Evolutionary conservation across 2,329 filamentous ascomycete species (phyloP).

Genomic region (Xylariaceae sp.): DNA sequence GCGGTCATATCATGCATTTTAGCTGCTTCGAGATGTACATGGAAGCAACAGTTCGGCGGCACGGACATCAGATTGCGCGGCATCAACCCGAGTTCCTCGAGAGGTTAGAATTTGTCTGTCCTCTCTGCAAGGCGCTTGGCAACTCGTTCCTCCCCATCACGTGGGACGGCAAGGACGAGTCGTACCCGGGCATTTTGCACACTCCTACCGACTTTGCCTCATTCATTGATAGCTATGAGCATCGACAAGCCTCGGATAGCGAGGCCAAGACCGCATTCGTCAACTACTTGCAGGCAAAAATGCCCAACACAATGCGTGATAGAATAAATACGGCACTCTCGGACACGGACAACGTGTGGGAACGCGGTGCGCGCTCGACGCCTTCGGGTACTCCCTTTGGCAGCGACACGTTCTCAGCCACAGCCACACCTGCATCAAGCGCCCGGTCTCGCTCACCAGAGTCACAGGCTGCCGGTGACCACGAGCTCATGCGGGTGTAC

Average conservation of each 20-base stretch:
- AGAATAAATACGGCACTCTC: slow-evolving; percentile 25
- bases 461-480: slow-evolving; percentile 29
- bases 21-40: slow-evolving; percentile 91
- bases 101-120: slow-evolving; percentile 87
- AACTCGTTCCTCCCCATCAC: slow-evolving; percentile 92
- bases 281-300: slow-evolving; percentile 29
- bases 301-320: slow-evolving; percentile 34
- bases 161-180: slow-evolving; percentile 87
- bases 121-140: slow-evolving; percentile 90
- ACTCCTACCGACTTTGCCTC: slow-evolving; percentile 53
- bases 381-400: slow-evolving; percentile 34
- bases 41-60: slow-evolving; percentile 72
- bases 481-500: slow-evolving; percentile 54
- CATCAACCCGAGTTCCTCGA: slow-evolving; percentile 81
- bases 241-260: slow-evolving; percentile 14
- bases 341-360: slow-evolving; percentile 34
- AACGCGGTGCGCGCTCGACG: slow-evolving; percentile 24
- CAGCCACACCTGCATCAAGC: slow-evolving; percentile 28
- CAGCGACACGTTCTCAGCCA: slow-evolving; percentile 34
- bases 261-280: slow-evolving; percentile 29
- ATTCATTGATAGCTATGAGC: slow-evolving; percentile 64
- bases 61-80: slow-evolving; percentile 85
- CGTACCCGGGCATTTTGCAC: slow-evolving; percentile 66
- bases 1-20: slow-evolving; percentile 98
- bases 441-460: slow-evolving; percentile 27